Evolutionary conservation across 345 rosid genomes (phyloP), one percentile per base, ranked within the genome.

Genomic region (Camelina neglecta): DNA sequence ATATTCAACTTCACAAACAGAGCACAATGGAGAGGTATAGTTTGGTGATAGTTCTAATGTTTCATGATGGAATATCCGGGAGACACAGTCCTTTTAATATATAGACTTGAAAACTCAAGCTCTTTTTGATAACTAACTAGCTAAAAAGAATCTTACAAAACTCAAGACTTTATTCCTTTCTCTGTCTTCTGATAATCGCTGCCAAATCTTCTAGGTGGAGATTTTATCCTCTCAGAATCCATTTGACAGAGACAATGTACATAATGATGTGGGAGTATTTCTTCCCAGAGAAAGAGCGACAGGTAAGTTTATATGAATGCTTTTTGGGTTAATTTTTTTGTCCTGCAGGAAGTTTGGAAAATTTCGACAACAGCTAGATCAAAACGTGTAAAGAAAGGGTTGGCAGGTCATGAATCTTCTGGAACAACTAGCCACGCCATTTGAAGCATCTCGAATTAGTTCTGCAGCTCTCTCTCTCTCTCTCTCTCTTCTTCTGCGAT

Each of bases 181-280:
- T 24, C 26, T 24, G 26, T 24, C 3, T 24, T 75, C 18, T 18
- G 45, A 41, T 67, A 67, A 26, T 67, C 1, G 8, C 33, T 11
- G 11, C 12, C 26, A 36, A 18, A 66, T 60, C 0, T 21, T 73
- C 20, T 82, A 94, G 99, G 99, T 95, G 42, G 97, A 90, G 79
- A 95, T 95, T 77, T 24, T 95, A 92, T 66, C 99, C 99, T 50
- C 91, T 95, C 9, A 92, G 86, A 83, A 95, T 95, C 67, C 93
- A 90, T 82, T 86, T 95, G 97, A 95, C 96, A 4, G 99, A 95
- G 81, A 81, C 89, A 18, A 92, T 92, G 97, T 95, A 95, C 82
- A 81, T 88, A 85, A 92, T 88, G 96, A 92, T 95, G 96, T 95
- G 98, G 98, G 92, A 81, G 60, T 95, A 95, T 80, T 86, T 95